Evolutionary conservation across 73 alveolate genomes (phyloP), one percentile per base, ranked within the genome.

Genomic region (Paramecium tetraurelia): DNA sequence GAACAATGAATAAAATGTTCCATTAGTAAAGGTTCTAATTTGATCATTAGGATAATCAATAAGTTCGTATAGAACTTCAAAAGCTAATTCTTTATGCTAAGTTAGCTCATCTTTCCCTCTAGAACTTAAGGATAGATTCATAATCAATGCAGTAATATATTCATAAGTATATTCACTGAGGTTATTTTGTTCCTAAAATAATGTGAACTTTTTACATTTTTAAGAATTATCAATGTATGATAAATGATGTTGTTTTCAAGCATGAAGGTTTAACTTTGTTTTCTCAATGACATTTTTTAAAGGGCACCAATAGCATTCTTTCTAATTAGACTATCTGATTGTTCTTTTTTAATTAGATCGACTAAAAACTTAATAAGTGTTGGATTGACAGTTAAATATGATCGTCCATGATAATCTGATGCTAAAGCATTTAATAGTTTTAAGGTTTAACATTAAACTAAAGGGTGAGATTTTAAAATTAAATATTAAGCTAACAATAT

Each of bases 61-160:
- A 75, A 98, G 86, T 18, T 97, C 97, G 63, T 94, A 96, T 27
- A 98, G 95, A 3, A 98, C 98, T 75, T 94, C 92, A 33, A 98
- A 87, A 18, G 97, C 93, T 53, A 93, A 92, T 46, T 95, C 96
- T 16, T 97, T 95, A 22, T 96, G 95, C 1, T 95, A 95, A 89
- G 96, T 99, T 63, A 96, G 95, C 83, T 96, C 98, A 70, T 96
- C 98, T 89, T 98, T 97, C 11, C 99, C 99, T 46, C 98, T 98
- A 35, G 98, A 93, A 94, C 99, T 95, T 43, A 98, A 84, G 33
- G 99, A 95, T 36, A 98, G 94, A 93, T 98, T 98, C 99, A 98
- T 98, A 40, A 98, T 96, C 69, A 98, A 92, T 41, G 99, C 99
- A 22, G 99, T 95, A 2, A 99, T 99, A 94, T 98, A 98, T 89